Evolutionary conservation across 495 filamentous ascomycete genomes (phyloP).

Genomic region (Amphirosellinia nigrospora): DNA sequence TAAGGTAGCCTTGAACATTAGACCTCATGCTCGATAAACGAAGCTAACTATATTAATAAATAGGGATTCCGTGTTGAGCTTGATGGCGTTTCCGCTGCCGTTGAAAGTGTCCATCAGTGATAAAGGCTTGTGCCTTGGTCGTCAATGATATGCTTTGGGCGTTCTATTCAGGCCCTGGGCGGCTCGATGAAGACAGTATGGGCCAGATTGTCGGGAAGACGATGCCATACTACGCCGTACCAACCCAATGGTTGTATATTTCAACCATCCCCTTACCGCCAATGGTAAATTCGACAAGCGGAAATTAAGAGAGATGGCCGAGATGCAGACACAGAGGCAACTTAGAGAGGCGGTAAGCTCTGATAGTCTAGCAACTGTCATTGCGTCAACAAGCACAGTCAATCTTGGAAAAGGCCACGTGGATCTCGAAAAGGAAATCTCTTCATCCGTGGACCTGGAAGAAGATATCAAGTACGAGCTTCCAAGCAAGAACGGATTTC

Average conservation of each 20-base stretch:
- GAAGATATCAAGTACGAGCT: constrained; percentile 29
- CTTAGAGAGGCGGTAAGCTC: constrained; percentile 9
- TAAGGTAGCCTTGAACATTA: constrained; percentile 27
- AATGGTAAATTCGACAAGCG: constrained; percentile 52
- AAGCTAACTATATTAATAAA: constrained; percentile 8
- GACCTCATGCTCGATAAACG: neutral
- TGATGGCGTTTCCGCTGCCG: constrained; percentile 42
- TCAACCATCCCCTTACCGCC: constrained; percentile 39
- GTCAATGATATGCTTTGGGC: constrained; percentile 41
- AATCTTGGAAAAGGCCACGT: constrained; percentile 23
- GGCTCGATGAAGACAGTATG: constrained; percentile 29
- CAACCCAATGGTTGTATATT: constrained; percentile 35
- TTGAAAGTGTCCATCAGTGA: constrained; percentile 37
- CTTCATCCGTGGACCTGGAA: constrained; percentile 14
- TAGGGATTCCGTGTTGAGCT: constrained; percentile 49
- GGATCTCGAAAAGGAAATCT: constrained; percentile 10
- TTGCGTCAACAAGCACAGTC: constrained; percentile 1
- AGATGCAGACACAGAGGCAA: constrained; percentile 1
- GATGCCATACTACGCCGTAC: constrained; percentile 47
- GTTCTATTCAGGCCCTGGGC: constrained; percentile 37
- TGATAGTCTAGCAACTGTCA: constrained; percentile 4
- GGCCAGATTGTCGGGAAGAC: constrained; percentile 23
- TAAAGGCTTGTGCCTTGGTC: constrained; percentile 43
- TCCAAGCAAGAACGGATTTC: constrained; percentile 32
- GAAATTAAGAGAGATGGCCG: constrained; percentile 30